These are phyloP conservation scores for Saturnispora bothae DNA, from an alignment of 805 yeast genomes.

Conservation along the genomic window DNA sequence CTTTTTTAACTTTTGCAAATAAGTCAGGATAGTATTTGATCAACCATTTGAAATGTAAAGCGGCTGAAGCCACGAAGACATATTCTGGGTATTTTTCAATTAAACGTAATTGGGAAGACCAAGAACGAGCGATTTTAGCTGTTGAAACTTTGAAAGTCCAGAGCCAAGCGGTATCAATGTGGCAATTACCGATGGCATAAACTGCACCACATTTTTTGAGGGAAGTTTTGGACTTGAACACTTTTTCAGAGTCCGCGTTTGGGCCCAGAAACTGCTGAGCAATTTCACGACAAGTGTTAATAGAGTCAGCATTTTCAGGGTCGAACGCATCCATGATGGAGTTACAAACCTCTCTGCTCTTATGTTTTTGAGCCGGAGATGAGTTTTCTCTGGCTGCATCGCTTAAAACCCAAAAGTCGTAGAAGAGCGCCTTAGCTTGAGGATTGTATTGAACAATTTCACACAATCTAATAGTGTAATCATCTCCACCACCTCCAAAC, in stretches of 20 bases:
- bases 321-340: slow-evolving; percentile 79
- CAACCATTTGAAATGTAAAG: slow-evolving; percentile 93
- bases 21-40: slow-evolving; percentile 77
- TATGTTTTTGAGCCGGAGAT: slow-evolving; percentile 67
- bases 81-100: slow-evolving; percentile 88
- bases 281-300: slow-evolving; percentile 53
- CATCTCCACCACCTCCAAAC: slow-evolving; percentile 57
- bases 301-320: slow-evolving; percentile 47
- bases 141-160: slow-evolving; percentile 99
- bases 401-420: slow-evolving; percentile 80
- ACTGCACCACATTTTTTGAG: slow-evolving; percentile 42
- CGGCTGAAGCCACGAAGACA: slow-evolving; percentile 89
- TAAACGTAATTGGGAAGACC: slow-evolving; percentile 85
- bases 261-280: slow-evolving; percentile 57
- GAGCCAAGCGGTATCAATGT: slow-evolving; percentile 96
- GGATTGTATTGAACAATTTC: slow-evolving; percentile 75
- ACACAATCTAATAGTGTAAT: slow-evolving; percentile 57
- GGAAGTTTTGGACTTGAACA: slow-evolving; percentile 35
- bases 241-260: slow-evolving; percentile 53
- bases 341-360: slow-evolving; percentile 72
- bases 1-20: slow-evolving; percentile 51
- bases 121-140: slow-evolving; percentile 84
- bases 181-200: slow-evolving; percentile 87
- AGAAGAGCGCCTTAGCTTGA: slow-evolving; percentile 64
- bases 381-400: slow-evolving; percentile 87